These are phyloP conservation scores for Nothophaeocryptopus gaeumannii DNA, from an alignment of 2,329 filamentous ascomycete genomes.

Conservation along the genomic window DNA sequence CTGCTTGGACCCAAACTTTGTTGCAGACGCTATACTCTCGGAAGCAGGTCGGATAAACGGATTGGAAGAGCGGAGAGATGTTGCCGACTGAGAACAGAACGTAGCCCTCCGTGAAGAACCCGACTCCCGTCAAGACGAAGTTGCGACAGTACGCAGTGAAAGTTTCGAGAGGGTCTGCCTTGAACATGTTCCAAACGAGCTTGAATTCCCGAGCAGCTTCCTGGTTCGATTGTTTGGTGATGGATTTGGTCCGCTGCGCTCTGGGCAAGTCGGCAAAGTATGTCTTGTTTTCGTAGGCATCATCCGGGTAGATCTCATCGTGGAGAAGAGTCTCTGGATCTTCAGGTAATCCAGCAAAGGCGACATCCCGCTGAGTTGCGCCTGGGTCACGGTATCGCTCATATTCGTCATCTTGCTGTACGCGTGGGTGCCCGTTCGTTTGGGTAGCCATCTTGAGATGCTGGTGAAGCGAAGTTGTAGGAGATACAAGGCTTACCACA, in stretches of 20 bases:
- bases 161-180: conserved; percentile 6
- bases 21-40: conserved; percentile 57
- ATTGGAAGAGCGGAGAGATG: conserved; percentile 2
- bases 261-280: conserved; percentile 8
- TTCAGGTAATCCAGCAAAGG: no score
- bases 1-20: conserved; percentile 72
- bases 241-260: conserved; percentile 5
- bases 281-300: neutral
- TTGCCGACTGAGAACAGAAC: conserved; percentile 12
- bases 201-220: conserved; percentile 5
- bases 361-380: no score
- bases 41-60: conserved; percentile 2
- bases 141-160: conserved; percentile 8
- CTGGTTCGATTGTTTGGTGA: conserved; percentile 1
- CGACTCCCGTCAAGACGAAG: conserved; percentile 6
- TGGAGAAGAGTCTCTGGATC: no score
- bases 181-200: conserved; percentile 11
- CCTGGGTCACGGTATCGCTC: no score
- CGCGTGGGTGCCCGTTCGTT: no score
- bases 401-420: no score
- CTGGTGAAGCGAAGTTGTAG: no score
- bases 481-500: no score
- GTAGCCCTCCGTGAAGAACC: conserved; percentile 8
- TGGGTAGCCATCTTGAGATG: no score
- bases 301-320: no score